A percentile compares a stretch with the other conserved stretches of the same genome.
Conservation (phyloP, 768 basidiomycete species). For the Punctularia strigosozonata region DNA sequence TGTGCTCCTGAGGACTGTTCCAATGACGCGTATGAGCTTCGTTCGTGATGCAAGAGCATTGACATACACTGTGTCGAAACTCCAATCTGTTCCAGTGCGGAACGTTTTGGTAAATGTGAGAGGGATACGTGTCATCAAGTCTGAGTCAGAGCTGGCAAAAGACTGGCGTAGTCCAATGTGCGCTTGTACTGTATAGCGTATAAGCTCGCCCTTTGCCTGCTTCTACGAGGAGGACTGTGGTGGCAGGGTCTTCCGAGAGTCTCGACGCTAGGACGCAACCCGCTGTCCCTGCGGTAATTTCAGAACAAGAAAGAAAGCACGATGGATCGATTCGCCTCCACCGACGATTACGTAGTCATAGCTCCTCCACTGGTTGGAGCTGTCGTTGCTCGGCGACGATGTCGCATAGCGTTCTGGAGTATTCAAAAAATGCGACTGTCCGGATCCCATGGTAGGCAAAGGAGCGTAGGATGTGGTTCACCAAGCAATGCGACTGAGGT, state of each 20-base stretch:
- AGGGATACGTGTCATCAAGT: background rate
- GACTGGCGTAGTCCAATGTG: background rate
- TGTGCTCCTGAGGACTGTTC: slow-evolving; percentile 9
- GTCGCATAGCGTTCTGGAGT: too few species aligned
- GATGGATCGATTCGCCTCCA: slow-evolving; percentile 2
- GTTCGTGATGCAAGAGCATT: background rate
- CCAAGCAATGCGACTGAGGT: too few species aligned
- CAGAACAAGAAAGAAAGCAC: background rate
- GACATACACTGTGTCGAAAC: background rate
- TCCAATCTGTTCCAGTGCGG: background rate
- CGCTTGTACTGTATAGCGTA: background rate
- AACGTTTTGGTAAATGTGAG: background rate
- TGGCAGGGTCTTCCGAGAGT: slow-evolving; percentile 1
- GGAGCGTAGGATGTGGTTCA: too few species aligned
- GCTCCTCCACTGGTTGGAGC: slow-evolving; percentile 2
- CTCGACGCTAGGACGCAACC: slow-evolving; percentile 3
- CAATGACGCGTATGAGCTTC: background rate
- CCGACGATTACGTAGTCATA: slow-evolving; percentile 9
- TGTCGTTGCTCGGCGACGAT: too few species aligned
- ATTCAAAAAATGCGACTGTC: too few species aligned
- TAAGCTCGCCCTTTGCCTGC: background rate
- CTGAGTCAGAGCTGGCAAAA: background rate
- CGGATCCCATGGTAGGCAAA: too few species aligned
- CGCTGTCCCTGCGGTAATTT: background rate
- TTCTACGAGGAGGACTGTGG: background rate